phyloP scores from a whole-genome alignment of 805 yeast species.

The Blastobotrys attinorum region DNA sequence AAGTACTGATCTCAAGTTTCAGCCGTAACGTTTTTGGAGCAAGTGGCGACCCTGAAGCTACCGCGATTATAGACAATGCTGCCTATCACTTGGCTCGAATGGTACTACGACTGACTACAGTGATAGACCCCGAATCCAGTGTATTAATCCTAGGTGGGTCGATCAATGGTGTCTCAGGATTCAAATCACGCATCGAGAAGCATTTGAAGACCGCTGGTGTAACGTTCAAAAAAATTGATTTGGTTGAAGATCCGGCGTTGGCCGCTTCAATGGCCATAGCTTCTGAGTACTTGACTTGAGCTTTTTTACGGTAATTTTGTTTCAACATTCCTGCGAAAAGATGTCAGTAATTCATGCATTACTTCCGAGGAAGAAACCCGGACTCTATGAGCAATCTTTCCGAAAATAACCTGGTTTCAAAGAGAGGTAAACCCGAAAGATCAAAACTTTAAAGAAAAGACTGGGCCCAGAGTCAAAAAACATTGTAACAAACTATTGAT shows the following conservation, averaged over 20 bases:
- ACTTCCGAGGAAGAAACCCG: too few species aligned
- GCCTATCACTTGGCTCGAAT: conserved; percentile 8
- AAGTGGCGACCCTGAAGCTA: conserved; percentile 4
- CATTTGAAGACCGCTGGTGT: conserved; percentile 3
- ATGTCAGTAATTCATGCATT: too few species aligned
- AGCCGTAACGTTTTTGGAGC: conserved; percentile 11
- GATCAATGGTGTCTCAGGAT: conserved; percentile 5
- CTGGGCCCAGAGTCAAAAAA: too few species aligned
- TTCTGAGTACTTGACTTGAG: too few species aligned
- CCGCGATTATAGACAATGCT: conserved; percentile 8
- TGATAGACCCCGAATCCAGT: conserved; percentile 4
- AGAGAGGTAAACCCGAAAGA: too few species aligned
- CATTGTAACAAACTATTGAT: too few species aligned
- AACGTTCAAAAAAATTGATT: conserved; percentile 4
- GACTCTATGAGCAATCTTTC: too few species aligned
- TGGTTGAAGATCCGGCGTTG: conserved; percentile 11
- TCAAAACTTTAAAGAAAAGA: too few species aligned
- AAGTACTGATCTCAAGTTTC: conserved; percentile 9
- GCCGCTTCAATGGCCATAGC: conserved; percentile 7
- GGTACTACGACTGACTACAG: conserved; percentile 4
- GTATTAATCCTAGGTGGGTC: conserved; percentile 16
- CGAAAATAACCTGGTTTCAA: too few species aligned
- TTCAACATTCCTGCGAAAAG: too few species aligned
- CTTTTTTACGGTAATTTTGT: too few species aligned
- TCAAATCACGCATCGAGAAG: conserved; percentile 3